Base-by-base conservation (phyloP, 306 rosid species). In the Quercus agrifolia region DNA sequence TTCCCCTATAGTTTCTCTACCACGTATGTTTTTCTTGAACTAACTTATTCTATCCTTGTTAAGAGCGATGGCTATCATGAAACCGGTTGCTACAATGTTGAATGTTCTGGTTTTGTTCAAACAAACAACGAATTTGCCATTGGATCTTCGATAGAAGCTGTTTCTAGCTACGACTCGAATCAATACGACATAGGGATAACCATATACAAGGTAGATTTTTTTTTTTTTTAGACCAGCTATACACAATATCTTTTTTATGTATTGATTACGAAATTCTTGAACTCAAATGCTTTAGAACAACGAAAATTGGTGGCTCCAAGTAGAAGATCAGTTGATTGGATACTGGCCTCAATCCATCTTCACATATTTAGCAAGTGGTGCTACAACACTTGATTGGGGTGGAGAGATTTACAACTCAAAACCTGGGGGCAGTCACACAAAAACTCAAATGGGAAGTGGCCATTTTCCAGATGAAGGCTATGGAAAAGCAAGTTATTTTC, bases 401-500 rank as follows among this genome's bases (percentile, higher is more conserved):
- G 80, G 86, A 2, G 54, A 49, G 54, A 49, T 49, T 12, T 49
- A 49, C 54, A 49, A 49, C 54, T 49, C 54, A 13, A 49, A 38
- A 8, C 1, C 2, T 8, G 74, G 2, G 4, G 77, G 74, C n/a
- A 77, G 1, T 33, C 86, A 83, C 74, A 70, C 86, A 0, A 5
- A 27, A 1, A 83, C 86, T 52, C 74, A 83, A 4, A 83, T 83
- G 86, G 86, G 86, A 33, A 83, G 86, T 15, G 70, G 83, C 23
- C 86, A 73, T 33, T 83, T 83, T 59, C 70, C 86, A 0, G 4
- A 3, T 15, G 80, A 78, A 58, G 77, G 77, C 2, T 69, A 17
- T 25, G 57, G 71, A 20, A 83, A 4, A 74, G 83, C 83, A 30
- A 68, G 80, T 28, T 78, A 17, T 75, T 19, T 83, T 14, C 8